A percentile compares a stretch with the other conserved stretches of the same genome.
Conservation (phyloP, 495 filamentous ascomycete genomes). For the Daldinia caldariorum region DNA sequence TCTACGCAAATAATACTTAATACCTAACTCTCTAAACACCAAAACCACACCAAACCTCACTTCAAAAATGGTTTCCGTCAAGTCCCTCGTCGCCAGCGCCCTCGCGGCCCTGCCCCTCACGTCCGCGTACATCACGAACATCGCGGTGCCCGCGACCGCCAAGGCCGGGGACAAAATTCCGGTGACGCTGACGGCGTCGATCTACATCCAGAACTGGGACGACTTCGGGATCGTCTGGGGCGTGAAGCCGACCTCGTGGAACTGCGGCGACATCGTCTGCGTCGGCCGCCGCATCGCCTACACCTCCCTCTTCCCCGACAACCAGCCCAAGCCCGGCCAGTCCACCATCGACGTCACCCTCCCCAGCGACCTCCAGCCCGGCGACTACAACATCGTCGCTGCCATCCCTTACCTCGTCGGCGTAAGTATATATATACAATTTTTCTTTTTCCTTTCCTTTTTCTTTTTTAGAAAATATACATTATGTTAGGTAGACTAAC, state of each 20-base stretch:
- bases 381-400: constrained; percentile 62
- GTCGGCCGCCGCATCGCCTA: constrained; percentile 41
- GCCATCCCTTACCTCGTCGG: constrained; percentile 49
- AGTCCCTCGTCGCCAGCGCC: constrained; percentile 35
- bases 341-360: constrained; percentile 55
- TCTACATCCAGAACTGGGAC: constrained; percentile 50
- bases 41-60: constrained; percentile 9
- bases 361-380: constrained; percentile 54
- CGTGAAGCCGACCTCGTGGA: constrained; percentile 11
- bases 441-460: background rate
- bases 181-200: constrained; percentile 31
- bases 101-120: constrained; percentile 22
- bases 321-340: constrained; percentile 34
- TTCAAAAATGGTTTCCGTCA: constrained; percentile 41
- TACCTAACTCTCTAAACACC: background rate
- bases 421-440: constrained; percentile 28
- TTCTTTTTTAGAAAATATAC: background rate
- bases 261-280: constrained; percentile 35
- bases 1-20: background rate
- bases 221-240: constrained; percentile 49
- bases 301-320: constrained; percentile 42
- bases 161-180: constrained; percentile 29
- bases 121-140: constrained; percentile 30
- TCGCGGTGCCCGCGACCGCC: constrained; percentile 20
- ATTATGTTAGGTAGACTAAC: constrained; percentile 16